Percentiles rank a stretch among this genome's conserved stretches.
Conservation (phyloP, 1,284 basidiomycete genomes). For the Ganoderma boninense region DNA sequence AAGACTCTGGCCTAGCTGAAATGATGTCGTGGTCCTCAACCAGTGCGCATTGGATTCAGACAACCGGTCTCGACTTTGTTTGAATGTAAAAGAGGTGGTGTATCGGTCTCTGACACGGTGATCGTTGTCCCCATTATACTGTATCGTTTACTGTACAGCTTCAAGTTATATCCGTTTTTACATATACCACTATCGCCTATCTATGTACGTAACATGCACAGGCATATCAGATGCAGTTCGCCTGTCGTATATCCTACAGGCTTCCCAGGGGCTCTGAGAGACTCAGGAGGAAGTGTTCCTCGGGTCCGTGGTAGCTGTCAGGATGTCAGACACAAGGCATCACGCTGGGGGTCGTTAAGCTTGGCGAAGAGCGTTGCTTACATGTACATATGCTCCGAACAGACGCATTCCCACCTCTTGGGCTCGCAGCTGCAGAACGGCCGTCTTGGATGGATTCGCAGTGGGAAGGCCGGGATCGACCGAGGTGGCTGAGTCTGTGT, state of each 20-base stretch:
- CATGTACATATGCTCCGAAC: background rate
- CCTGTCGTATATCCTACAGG: background rate
- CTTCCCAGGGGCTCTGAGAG: background rate
- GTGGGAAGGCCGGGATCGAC: background rate
- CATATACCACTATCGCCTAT: background rate
- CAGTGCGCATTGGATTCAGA: background rate
- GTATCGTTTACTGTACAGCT: background rate
- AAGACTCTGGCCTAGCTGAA: background rate
- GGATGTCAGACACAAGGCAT: background rate
- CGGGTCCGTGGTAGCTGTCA: slow-evolving; percentile 1
- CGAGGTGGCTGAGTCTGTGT: background rate
- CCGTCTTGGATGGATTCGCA: background rate
- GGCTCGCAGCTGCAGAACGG: background rate
- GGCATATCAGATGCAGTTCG: background rate
- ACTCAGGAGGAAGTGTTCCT: background rate
- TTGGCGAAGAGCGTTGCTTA: background rate
- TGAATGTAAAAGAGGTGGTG: background rate
- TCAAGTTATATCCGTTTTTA: background rate
- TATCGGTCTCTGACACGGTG: background rate
- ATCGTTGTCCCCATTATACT: background rate
- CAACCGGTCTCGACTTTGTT: background rate
- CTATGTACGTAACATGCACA: background rate
- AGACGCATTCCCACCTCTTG: background rate
- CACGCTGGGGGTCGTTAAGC: background rate
- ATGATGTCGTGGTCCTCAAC: background rate